These are phyloP conservation scores for Micromonas pusilla DNA, from an alignment of 139 green algal species.

Conservation along the genomic window DNA sequence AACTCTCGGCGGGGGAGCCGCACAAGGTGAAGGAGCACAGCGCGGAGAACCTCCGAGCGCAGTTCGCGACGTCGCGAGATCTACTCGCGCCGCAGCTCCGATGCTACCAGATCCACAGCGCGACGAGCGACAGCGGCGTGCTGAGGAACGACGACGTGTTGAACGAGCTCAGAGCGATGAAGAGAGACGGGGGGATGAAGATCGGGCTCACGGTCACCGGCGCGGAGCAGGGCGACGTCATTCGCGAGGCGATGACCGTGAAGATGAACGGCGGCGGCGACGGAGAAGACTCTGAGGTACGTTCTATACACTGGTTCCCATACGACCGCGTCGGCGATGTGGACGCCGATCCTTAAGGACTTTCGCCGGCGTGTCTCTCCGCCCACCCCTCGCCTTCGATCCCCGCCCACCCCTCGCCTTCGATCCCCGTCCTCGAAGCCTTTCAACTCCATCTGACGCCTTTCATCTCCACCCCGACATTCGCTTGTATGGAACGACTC, in stretches of 20 bases:
- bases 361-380: too few species aligned
- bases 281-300: too few species aligned
- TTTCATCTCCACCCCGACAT: too few species aligned
- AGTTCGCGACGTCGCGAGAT: slow-evolving; percentile 33
- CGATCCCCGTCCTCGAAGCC: too few species aligned
- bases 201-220: slow-evolving; percentile 48
- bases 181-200: slow-evolving; percentile 36
- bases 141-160: slow-evolving; percentile 45
- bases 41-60: slow-evolving; percentile 36
- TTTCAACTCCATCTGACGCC: too few species aligned
- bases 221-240: slow-evolving; percentile 23
- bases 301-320: too few species aligned
- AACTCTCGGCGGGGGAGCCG: slow-evolving; percentile 37
- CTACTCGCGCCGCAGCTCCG: slow-evolving; percentile 39
- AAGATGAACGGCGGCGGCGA: slow-evolving; percentile 14
- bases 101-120: slow-evolving; percentile 55
- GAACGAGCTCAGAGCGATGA: slow-evolving; percentile 34
- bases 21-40: slow-evolving; percentile 61
- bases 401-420: too few species aligned
- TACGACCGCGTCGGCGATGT: too few species aligned
- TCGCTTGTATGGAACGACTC: too few species aligned
- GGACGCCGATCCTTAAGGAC: too few species aligned
- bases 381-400: too few species aligned
- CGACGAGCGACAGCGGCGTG: slow-evolving; percentile 48
- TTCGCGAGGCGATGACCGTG: slow-evolving; percentile 37